phyloP scores from a whole-genome alignment of 805 yeast genomes.

The Ogataea degrootiae region DNA sequence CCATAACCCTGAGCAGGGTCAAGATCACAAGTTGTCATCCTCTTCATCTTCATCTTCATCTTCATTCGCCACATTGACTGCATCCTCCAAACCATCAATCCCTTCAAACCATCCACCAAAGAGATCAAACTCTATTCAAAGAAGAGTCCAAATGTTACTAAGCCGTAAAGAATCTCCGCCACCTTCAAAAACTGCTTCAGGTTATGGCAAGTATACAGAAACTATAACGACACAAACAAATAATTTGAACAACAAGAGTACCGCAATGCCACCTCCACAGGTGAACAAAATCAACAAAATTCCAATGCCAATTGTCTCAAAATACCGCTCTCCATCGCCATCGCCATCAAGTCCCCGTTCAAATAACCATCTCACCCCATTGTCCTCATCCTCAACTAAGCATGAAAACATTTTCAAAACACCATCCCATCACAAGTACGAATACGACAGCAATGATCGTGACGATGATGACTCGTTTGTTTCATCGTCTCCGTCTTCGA shows the following conservation, averaged over 20 bases:
- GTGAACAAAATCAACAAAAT: slow-evolving; percentile 17
- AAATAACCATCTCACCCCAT: slow-evolving; percentile 10
- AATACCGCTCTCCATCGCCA: slow-evolving; percentile 7
- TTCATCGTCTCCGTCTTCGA: background rate
- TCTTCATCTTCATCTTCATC: background rate
- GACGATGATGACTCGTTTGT: too few species aligned
- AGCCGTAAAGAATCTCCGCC: slow-evolving; percentile 40
- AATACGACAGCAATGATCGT: too few species aligned
- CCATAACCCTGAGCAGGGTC: background rate
- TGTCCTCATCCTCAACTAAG: slow-evolving; percentile 6
- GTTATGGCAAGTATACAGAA: slow-evolving; percentile 76
- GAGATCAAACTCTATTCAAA: slow-evolving; percentile 42
- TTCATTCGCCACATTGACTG: background rate
- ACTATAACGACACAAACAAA: background rate
- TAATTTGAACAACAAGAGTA: background rate
- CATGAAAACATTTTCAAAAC: slow-evolving; percentile 1
- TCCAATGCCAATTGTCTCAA: slow-evolving; percentile 8
- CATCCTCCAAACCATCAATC: slow-evolving; percentile 9
- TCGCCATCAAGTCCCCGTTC: slow-evolving; percentile 16
- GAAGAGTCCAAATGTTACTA: slow-evolving; percentile 49
- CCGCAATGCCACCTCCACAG: slow-evolving; percentile 16
- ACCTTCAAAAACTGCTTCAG: slow-evolving; percentile 61
- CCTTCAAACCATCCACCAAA: slow-evolving; percentile 25
- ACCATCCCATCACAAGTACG: background rate
- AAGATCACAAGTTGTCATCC: background rate